A percentile compares a stretch with the other conserved stretches of the same genome.
phyloP scores from a whole-genome alignment of 345 rosid genomes.

The Microthlaspi erraticum region DNA sequence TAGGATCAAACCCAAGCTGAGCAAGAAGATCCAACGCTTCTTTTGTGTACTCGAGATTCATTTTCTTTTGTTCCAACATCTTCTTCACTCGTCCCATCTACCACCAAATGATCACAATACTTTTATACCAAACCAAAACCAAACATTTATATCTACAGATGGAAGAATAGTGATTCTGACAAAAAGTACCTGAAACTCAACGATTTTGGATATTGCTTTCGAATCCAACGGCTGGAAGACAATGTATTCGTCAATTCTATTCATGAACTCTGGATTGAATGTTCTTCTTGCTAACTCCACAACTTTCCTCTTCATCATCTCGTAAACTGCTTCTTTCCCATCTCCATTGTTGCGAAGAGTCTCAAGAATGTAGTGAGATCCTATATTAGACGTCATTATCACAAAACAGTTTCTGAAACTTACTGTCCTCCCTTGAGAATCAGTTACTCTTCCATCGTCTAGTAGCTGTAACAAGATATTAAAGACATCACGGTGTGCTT shows the following conservation, averaged over 20 bases:
- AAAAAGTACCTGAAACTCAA: conserved; percentile 76
- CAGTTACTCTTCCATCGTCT: conserved; percentile 94
- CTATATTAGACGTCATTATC: conserved; percentile 96
- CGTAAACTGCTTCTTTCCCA: conserved; percentile 78
- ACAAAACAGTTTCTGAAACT: conserved; percentile 85
- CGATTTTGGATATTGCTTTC: conserved; percentile 73
- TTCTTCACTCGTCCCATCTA: conserved; percentile 76
- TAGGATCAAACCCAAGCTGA: conserved; percentile 79
- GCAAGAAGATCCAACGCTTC: conserved; percentile 68
- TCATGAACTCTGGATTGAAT: conserved; percentile 92
- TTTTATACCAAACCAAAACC: conserved; percentile 5
- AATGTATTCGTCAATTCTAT: conserved; percentile 86
- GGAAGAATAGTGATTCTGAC: neutral
- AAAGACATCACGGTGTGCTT: conserved; percentile 93
- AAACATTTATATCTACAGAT: neutral
- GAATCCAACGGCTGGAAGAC: conserved; percentile 92
- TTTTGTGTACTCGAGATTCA: conserved; percentile 68
- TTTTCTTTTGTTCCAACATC: conserved; percentile 77
- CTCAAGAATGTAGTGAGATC: conserved; percentile 86
- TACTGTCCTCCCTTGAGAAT: conserved; percentile 91
- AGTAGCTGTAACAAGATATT: conserved; percentile 82
- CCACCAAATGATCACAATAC: neutral
- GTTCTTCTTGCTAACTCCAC: conserved; percentile 87
- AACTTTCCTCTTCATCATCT: conserved; percentile 77
- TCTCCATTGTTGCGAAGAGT: conserved; percentile 72